Base-by-base conservation (phyloP, 768 basidiomycete species). In the Mycena metata region DNA sequence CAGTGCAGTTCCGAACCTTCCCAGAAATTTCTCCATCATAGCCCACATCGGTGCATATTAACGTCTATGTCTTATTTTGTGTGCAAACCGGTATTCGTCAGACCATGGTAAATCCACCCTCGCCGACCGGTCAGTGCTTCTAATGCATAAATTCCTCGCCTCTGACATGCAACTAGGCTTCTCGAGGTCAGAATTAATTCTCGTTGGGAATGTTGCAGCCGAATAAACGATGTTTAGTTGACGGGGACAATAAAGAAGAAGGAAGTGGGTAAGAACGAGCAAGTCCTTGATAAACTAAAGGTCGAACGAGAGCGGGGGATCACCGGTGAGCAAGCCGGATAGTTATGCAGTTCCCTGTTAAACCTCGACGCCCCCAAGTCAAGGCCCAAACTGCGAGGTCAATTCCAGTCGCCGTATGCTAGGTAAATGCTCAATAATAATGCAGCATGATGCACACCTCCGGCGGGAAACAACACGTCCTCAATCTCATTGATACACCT, bases 281-380 rank as follows among this genome's bases (percentile, higher is more conserved):
- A 96, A 76, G 91, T 96, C 17, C 80, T 96, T 64, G 95, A 96
- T 77, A 97, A 95, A 79, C 85, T 99, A 56, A 99, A 99, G 79
- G 98, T 99, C 4, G 98, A 99, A 77, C 86, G 96, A 59, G 97
- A 99, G 78, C 88, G 97, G 15, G 97, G 97, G 16, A 99, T 99
- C 64, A 99, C 98, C 24, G 94, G 95, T 92, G 63, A 69, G 83
- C 70, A 16, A 9, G 16, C 46, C 19, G 64, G 12, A 57, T 43
- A 17, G 30, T 64, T 39, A 46, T 57, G 60, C 69, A 45, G 35
- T 47, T 11, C 21, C 16, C 46, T 19, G 24, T 24, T 59, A 26
- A 43, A 26, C 11, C 19, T 51, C 54, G 21, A 47, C 36, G 21
- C 8, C 23, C 3, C 30, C 30, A 71, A 94, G 97, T 98, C 77